A percentile compares a stretch with the other conserved stretches of the same genome.
These are phyloP conservation scores for Puccinia hordei DNA, from an alignment of 1,284 basidiomycete species.

Conservation along the genomic window DNA sequence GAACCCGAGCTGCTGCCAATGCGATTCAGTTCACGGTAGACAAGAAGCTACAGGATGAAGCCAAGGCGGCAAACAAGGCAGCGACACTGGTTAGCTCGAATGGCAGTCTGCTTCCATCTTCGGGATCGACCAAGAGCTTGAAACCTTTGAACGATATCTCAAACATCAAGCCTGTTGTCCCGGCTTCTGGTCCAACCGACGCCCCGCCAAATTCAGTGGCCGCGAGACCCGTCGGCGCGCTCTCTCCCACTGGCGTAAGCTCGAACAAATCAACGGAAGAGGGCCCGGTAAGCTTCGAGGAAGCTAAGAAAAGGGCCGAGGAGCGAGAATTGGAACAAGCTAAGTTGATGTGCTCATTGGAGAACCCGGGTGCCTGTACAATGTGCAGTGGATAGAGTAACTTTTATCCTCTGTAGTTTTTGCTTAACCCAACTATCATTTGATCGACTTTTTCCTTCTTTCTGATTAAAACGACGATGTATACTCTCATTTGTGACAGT, in stretches of 20 bases:
- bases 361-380: constrained; percentile 69
- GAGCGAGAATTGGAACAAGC: constrained; percentile 79
- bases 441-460: neutral
- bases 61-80: constrained; percentile 63
- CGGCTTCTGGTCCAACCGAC: constrained; percentile 42
- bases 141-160: constrained; percentile 32
- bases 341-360: constrained; percentile 76
- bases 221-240: neutral
- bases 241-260: neutral
- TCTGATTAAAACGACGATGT: neutral
- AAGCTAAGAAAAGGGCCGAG: constrained; percentile 72
- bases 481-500: neutral
- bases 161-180: constrained; percentile 3
- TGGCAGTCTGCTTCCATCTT: neutral
- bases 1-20: constrained; percentile 88
- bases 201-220: constrained; percentile 5
- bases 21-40: constrained; percentile 99
- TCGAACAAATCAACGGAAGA: constrained; percentile 31
- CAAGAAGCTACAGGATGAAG: constrained; percentile 70
- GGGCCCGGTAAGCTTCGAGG: constrained; percentile 73
- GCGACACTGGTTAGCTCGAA: constrained; percentile 45
- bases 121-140: constrained; percentile 10
- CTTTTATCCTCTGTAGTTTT: neutral
- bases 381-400: constrained; percentile 53
- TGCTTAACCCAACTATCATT: constrained; percentile 2